These are phyloP conservation scores for Sugiyamaella paludigena DNA, from an alignment of 1,139 yeast species.

Conservation along the genomic window DNA sequence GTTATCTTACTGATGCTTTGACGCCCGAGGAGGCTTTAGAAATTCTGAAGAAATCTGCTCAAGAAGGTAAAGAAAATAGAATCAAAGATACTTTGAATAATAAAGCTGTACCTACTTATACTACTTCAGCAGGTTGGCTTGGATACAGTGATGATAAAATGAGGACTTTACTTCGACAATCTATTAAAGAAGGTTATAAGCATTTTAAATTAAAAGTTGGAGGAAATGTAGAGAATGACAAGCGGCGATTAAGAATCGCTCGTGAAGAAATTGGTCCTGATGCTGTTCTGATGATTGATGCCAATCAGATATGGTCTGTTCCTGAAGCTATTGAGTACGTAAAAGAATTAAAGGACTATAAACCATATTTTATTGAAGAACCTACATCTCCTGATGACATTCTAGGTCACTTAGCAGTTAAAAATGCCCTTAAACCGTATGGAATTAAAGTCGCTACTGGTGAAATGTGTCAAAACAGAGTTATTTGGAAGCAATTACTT, in stretches of 20 bases:
- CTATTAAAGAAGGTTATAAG: slow-evolving; percentile 42
- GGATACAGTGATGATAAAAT: slow-evolving; percentile 45
- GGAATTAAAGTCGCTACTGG: slow-evolving; percentile 45
- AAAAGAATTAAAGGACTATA: slow-evolving; percentile 39
- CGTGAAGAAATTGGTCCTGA: slow-evolving; percentile 43
- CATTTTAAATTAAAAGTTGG: slow-evolving; percentile 46
- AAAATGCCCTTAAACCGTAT: slow-evolving; percentile 39
- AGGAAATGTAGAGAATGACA: slow-evolving; percentile 39
- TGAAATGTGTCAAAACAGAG: slow-evolving; percentile 44
- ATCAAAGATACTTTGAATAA: slow-evolving; percentile 37
- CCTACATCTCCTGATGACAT: slow-evolving; percentile 45
- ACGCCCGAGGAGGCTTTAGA: slow-evolving; percentile 42
- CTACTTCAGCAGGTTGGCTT: slow-evolving; percentile 48
- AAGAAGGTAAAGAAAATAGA: slow-evolving; percentile 37
- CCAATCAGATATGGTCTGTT: slow-evolving; percentile 45
- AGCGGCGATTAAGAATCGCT: slow-evolving; percentile 39
- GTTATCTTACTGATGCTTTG: slow-evolving; percentile 42
- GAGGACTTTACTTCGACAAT: slow-evolving; percentile 35
- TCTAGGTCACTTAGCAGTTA: slow-evolving; percentile 41
- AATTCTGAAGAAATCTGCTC: slow-evolving; percentile 33
- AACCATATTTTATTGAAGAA: slow-evolving; percentile 44
- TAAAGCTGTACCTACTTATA: slow-evolving; percentile 45
- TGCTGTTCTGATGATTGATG: slow-evolving; percentile 39
- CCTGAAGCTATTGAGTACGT: slow-evolving; percentile 44
- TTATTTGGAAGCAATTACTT: slow-evolving; percentile 42